These are phyloP conservation scores for Phaffia rhodozyma DNA, from an alignment of 1,284 basidiomycete species.

Conservation along the genomic window DNA sequence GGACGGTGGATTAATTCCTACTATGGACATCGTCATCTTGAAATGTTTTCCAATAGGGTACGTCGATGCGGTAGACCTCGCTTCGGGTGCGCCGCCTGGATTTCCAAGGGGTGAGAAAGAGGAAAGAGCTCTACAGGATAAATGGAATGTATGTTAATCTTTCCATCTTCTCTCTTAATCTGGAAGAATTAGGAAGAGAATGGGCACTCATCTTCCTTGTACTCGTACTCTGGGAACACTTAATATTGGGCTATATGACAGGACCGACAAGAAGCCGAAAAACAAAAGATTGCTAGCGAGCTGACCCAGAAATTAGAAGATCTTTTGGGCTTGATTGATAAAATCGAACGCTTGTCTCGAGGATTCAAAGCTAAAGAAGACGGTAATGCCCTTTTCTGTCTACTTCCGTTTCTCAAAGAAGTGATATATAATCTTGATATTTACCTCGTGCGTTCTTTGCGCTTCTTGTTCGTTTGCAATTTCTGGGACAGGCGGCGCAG, in stretches of 20 bases:
- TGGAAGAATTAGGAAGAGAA: too few relatives aligned
- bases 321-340: too few relatives aligned
- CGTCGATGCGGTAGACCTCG: constrained; percentile 41
- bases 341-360: too few relatives aligned
- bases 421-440: too few relatives aligned
- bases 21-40: constrained; percentile 62
- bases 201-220: constrained; percentile 24
- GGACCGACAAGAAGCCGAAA: too few relatives aligned
- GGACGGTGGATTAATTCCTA: constrained; percentile 67
- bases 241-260: neutral
- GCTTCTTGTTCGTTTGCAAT: too few relatives aligned
- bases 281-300: too few relatives aligned
- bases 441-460: too few relatives aligned
- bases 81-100: constrained; percentile 33
- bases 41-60: constrained; percentile 43
- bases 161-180: constrained; percentile 33
- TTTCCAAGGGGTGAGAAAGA: constrained; percentile 59
- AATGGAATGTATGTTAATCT: constrained; percentile 52
- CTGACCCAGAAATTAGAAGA: too few relatives aligned
- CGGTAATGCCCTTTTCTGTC: too few relatives aligned
- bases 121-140: constrained; percentile 48
- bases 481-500: constrained; percentile 2
- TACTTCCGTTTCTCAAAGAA: too few relatives aligned
- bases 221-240: constrained; percentile 25
- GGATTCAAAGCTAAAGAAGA: too few relatives aligned